Evolutionary conservation across 495 filamentous ascomycete species (phyloP).

Genomic region (Bacidia rubella): DNA sequence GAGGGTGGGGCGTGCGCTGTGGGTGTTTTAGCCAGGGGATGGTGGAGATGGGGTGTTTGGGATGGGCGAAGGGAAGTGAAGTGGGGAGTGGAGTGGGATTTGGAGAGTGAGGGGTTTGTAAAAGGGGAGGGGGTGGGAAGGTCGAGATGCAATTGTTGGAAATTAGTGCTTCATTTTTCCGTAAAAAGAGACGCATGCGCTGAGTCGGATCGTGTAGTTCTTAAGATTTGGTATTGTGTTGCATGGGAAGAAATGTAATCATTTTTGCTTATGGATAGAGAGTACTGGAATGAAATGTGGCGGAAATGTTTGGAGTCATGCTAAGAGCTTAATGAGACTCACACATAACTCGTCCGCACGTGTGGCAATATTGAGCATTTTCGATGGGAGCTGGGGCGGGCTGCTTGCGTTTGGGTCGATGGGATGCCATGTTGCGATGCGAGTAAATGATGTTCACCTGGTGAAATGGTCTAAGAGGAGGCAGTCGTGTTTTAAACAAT

Average conservation of each 20-base stretch:
- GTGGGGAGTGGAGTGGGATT: not conserved
- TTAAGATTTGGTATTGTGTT: not conserved
- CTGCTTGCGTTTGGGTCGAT: constrained; percentile 3
- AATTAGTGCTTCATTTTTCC: no score
- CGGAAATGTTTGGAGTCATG: not conserved
- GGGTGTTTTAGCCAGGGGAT: constrained; percentile 9
- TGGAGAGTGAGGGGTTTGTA: not conserved
- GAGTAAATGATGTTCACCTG: no score
- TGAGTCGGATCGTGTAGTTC: no score
- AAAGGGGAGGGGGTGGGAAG: not conserved
- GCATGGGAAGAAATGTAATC: not conserved
- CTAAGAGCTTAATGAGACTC: not conserved
- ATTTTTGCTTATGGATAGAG: not conserved
- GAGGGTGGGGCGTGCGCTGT: constrained; percentile 4
- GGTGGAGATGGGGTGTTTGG: constrained; percentile 4
- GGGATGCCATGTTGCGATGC: constrained; percentile 3
- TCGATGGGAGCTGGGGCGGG: constrained; percentile 1
- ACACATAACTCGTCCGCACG: constrained; percentile 17
- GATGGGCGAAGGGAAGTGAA: not conserved
- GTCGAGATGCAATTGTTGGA: not conserved
- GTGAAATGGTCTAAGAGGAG: no score
- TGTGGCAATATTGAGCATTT: constrained; percentile 11
- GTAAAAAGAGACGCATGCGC: no score
- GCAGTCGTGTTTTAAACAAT: no score
- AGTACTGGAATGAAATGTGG: not conserved